Conservation (phyloP, 176 grass and related monocot species). For the Oryza glumipatula region DNA sequence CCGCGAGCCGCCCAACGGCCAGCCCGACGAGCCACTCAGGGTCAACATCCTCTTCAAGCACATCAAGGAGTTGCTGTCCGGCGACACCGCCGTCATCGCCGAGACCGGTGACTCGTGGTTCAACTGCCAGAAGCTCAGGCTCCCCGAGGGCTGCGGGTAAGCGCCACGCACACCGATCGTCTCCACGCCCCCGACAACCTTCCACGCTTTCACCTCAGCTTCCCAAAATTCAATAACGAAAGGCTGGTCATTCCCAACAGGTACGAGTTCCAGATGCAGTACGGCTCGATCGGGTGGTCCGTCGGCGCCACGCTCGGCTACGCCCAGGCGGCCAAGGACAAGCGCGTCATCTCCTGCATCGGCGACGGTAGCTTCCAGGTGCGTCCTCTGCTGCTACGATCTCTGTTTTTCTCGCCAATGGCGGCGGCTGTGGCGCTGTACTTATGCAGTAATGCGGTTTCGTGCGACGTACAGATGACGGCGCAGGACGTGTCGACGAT, state of each 20-base stretch:
- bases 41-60: slow-evolving; percentile 77
- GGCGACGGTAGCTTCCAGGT: slow-evolving; percentile 75
- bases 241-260: slow-evolving; percentile 26
- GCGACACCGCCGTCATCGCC: slow-evolving; percentile 56
- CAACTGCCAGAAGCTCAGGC: slow-evolving; percentile 75
- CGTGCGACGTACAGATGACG: slow-evolving; percentile 33
- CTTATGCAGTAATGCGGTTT: not conserved
- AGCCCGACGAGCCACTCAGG: slow-evolving; percentile 53
- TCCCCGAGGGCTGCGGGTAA: slow-evolving; percentile 65
- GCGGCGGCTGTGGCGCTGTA: not conserved
- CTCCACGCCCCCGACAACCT: not conserved
- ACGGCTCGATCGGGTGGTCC: slow-evolving; percentile 76
- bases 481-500: slow-evolving; percentile 74
- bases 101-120: slow-evolving; percentile 82
- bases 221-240: slow-evolving; percentile 1
- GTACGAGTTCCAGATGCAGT: slow-evolving; percentile 80
- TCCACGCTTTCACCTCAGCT: not conserved
- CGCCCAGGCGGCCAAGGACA: slow-evolving; percentile 66
- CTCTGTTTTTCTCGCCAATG: slow-evolving; percentile 1
- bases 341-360: slow-evolving; percentile 71
- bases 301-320: slow-evolving; percentile 73
- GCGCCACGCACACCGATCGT: not conserved
- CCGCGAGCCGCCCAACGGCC: slow-evolving; percentile 44
- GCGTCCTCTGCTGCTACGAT: not conserved
- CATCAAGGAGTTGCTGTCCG: slow-evolving; percentile 58